Conservation (phyloP, 2,329 filamentous ascomycete genomes). For the Exophiala calicioides region DNA sequence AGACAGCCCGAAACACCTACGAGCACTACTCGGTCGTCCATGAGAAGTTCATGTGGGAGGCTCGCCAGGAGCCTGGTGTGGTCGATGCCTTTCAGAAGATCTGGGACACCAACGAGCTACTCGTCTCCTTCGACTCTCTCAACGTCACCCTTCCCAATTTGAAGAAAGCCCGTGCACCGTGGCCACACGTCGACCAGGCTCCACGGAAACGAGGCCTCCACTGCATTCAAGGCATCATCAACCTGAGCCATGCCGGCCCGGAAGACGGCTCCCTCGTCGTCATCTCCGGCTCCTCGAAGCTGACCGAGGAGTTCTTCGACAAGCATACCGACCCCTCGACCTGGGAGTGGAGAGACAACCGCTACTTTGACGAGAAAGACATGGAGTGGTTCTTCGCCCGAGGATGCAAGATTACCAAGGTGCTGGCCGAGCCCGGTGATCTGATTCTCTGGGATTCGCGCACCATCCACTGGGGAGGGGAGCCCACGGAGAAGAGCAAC, state of each 20-base stretch:
- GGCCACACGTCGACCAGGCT: slow-evolving; percentile 49
- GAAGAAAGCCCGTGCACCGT: slow-evolving; percentile 38
- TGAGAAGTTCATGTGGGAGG: slow-evolving; percentile 52
- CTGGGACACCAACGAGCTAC: slow-evolving; percentile 37
- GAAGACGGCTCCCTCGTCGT: slow-evolving; percentile 51
- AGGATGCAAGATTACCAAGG: slow-evolving; percentile 44
- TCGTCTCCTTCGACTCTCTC: slow-evolving; percentile 52
- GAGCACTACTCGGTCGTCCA: slow-evolving; percentile 50
- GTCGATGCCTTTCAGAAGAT: slow-evolving; percentile 46
- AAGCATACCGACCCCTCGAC: slow-evolving; percentile 37
- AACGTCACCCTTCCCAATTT: slow-evolving; percentile 48
- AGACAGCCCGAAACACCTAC: slow-evolving; percentile 53
- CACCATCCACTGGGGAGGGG: slow-evolving; percentile 48
- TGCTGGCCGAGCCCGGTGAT: slow-evolving; percentile 46
- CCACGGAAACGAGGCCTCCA: slow-evolving; percentile 11
- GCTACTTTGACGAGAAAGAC: slow-evolving; percentile 46
- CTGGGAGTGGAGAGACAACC: slow-evolving; percentile 43
- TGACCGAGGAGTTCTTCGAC: slow-evolving; percentile 50
- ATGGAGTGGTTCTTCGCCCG: slow-evolving; percentile 46
- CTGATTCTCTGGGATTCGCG: slow-evolving; percentile 51
- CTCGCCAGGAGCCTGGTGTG: slow-evolving; percentile 44
- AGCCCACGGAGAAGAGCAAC: slow-evolving; percentile 38
- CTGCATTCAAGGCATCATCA: slow-evolving; percentile 47
- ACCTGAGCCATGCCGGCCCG: slow-evolving; percentile 47
- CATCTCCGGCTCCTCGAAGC: slow-evolving; percentile 45